phyloP scores from a whole-genome alignment of 352 stramenopile species.

The Phytophthora aleatoria region DNA sequence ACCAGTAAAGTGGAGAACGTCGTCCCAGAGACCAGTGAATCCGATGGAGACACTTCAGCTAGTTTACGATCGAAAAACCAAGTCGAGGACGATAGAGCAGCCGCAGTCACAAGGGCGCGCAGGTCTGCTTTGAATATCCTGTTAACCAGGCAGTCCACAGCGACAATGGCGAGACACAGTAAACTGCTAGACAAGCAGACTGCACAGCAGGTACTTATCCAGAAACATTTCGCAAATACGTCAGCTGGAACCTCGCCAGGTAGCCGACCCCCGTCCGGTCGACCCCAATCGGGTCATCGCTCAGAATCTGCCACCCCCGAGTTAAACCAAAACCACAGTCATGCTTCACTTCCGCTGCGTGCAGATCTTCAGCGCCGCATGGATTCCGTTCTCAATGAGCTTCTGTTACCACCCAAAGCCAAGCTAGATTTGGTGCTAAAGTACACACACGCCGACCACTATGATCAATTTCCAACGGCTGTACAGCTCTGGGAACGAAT shows the following conservation, averaged over 20 bases:
- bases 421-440: conserved; percentile 81
- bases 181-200: conserved; percentile 45
- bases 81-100: conserved; percentile 12
- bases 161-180: conserved; percentile 33
- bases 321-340: conserved; percentile 24
- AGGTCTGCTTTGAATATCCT: conserved; percentile 59
- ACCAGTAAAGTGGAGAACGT: neutral
- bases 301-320: neutral
- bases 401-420: conserved; percentile 53
- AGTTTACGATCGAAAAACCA: conserved; percentile 14
- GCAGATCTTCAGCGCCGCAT: conserved; percentile 67
- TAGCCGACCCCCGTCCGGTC: conserved; percentile 7
- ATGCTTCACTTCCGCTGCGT: conserved; percentile 54
- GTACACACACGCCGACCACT: conserved; percentile 66
- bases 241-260: neutral
- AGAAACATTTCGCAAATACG: conserved; percentile 49
- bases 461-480: conserved; percentile 61
- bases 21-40: conserved; percentile 17
- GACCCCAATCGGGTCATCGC: conserved; percentile 5
- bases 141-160: conserved; percentile 29
- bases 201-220: conserved; percentile 46
- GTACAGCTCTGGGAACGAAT: conserved; percentile 72
- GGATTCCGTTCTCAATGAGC: conserved; percentile 50
- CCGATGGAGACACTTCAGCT: conserved; percentile 3
- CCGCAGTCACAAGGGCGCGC: conserved; percentile 25